A percentile compares a stretch with the other conserved stretches of the same genome.
phyloP scores from a whole-genome alignment of 768 basidiomycete species.

The Sistotremastrum suecicum region DNA sequence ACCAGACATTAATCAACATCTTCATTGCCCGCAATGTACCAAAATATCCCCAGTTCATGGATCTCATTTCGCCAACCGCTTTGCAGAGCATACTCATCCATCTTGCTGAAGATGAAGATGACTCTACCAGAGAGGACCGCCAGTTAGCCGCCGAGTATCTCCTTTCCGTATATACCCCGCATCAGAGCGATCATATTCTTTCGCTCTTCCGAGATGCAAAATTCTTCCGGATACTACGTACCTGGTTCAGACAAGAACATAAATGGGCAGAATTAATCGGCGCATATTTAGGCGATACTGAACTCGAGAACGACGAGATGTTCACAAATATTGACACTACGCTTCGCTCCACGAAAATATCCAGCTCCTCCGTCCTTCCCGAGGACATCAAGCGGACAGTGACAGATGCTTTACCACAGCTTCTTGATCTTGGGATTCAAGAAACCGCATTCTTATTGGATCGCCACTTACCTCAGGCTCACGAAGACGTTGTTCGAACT shows the following conservation, averaged over 20 bases:
- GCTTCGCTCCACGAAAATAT: conserved; percentile 29
- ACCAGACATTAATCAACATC: conserved; percentile 79
- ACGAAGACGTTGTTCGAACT: conserved; percentile 42
- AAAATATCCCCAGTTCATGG: conserved; percentile 84
- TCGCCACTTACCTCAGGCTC: conserved; percentile 47
- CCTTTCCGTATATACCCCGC: conserved; percentile 81
- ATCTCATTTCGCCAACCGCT: conserved; percentile 43
- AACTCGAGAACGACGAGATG: conserved; percentile 42
- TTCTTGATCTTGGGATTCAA: conserved; percentile 46
- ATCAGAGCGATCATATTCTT: conserved; percentile 54
- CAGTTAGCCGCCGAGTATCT: conserved; percentile 92
- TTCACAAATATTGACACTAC: conserved; percentile 55
- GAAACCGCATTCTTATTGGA: conserved; percentile 66
- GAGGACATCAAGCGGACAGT: conserved; percentile 40
- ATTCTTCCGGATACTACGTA: conserved; percentile 83
- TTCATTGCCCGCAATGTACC: conserved; percentile 95
- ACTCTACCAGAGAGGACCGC: conserved; percentile 78
- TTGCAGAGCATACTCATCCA: conserved; percentile 66
- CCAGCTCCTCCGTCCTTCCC: conserved; percentile 39
- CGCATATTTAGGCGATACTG: conserved; percentile 64
- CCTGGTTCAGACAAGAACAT: conserved; percentile 61
- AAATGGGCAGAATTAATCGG: conserved; percentile 63
- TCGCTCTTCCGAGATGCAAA: conserved; percentile 65
- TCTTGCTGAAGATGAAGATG: conserved; percentile 63
- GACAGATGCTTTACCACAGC: conserved; percentile 42